These are phyloP conservation scores for Orbilia blumenaviensis DNA, from an alignment of 2,329 filamentous ascomycete genomes.

Conservation along the genomic window DNA sequence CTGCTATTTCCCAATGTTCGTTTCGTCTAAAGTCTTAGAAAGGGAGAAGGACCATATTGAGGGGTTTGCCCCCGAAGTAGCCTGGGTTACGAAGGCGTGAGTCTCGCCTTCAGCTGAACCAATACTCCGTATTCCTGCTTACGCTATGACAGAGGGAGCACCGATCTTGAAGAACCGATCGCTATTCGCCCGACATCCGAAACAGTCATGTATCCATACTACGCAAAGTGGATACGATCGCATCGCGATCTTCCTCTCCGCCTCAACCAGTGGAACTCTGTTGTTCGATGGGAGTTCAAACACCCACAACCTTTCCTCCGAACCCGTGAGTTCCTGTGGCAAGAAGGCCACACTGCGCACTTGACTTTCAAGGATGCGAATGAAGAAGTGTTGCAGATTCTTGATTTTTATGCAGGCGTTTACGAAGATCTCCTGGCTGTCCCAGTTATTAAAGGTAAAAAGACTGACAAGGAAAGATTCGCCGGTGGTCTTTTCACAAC, in stretches of 20 bases:
- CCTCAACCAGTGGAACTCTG: slow-evolving; percentile 98
- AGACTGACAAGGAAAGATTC: slow-evolving; percentile 99
- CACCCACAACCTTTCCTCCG: slow-evolving; percentile 85
- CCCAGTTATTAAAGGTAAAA: slow-evolving; percentile 89
- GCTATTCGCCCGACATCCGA: slow-evolving; percentile 75
- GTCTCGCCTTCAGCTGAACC: slow-evolving; percentile 58
- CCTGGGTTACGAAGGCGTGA: slow-evolving; percentile 85
- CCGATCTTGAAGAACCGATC: slow-evolving; percentile 83
- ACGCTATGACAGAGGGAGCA: slow-evolving; percentile 74
- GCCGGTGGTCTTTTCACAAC: slow-evolving; percentile 96
- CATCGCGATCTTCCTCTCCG: slow-evolving; percentile 93
- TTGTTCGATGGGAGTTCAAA: slow-evolving; percentile 97
- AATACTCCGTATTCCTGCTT: neutral
- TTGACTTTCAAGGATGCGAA: slow-evolving; percentile 82
- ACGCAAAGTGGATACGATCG: slow-evolving; percentile 94
- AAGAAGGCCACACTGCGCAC: slow-evolving; percentile 94
- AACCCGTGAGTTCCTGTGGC: slow-evolving; percentile 96
- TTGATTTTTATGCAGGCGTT: slow-evolving; percentile 89
- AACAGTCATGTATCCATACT: slow-evolving; percentile 94
- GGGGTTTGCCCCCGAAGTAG: slow-evolving; percentile 93
- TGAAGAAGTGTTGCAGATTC: slow-evolving; percentile 88
- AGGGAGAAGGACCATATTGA: slow-evolving; percentile 95
- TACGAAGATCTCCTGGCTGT: slow-evolving; percentile 95
- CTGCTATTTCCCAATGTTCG: slow-evolving; percentile 95
- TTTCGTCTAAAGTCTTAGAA: slow-evolving; percentile 86